A percentile compares a stretch with the other conserved stretches of the same genome.
These are phyloP conservation scores for Hygrocybe punicea DNA, from an alignment of 768 basidiomycete species.

Conservation along the genomic window DNA sequence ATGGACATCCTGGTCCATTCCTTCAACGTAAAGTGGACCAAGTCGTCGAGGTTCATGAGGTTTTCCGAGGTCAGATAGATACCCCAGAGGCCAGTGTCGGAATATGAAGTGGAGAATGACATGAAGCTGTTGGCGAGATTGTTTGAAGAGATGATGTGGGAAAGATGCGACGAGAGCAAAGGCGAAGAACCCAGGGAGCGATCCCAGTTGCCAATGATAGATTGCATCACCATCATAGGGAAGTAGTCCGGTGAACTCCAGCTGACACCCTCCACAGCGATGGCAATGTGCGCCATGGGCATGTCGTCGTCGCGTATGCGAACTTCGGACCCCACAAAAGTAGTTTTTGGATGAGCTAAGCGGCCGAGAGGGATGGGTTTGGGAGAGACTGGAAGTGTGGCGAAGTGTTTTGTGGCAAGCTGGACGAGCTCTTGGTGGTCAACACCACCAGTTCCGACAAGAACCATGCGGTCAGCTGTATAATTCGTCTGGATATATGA, in stretches of 20 bases:
- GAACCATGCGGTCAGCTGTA: constrained; percentile 97
- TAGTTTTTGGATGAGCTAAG: constrained; percentile 67
- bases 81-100: constrained; percentile 98
- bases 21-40: constrained; percentile 88
- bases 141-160: constrained; percentile 85
- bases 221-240: constrained; percentile 98
- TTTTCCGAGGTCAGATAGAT: constrained; percentile 97
- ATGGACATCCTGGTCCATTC: constrained; percentile 97
- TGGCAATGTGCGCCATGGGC: constrained; percentile 87
- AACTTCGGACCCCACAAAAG: constrained; percentile 92
- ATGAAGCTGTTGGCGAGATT: constrained; percentile 99
- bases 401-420: constrained; percentile 92
- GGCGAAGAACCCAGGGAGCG: constrained; percentile 88
- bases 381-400: constrained; percentile 78
- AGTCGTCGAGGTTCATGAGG: constrained; percentile 87
- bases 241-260: constrained; percentile 99
- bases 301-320: constrained; percentile 90
- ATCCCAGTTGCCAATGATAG: constrained; percentile 99
- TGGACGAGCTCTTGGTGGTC: constrained; percentile 90
- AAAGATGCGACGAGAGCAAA: constrained; percentile 85
- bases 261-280: constrained; percentile 96
- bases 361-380: constrained; percentile 88
- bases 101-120: constrained; percentile 98
- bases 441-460: constrained; percentile 95
- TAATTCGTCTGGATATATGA: constrained; percentile 97